A percentile compares a stretch with the other conserved stretches of the same genome.
Evolutionary conservation across 805 yeast genomes (phyloP).

Genomic region (Metschnikowia gelsemii): DNA sequence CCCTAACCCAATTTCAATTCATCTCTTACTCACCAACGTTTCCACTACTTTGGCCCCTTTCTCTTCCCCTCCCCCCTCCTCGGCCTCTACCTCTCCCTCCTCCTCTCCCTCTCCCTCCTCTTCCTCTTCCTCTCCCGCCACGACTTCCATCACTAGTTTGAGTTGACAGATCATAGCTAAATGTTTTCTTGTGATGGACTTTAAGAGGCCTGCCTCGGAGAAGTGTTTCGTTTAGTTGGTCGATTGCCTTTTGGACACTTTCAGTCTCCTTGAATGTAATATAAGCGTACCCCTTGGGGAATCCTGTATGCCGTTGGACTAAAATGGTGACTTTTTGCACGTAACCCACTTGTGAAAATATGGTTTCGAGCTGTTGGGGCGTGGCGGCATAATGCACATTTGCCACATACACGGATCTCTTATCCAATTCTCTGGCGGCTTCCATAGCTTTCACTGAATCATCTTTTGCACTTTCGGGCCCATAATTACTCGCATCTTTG

Average conservation of each 20-base stretch:
- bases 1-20: no score
- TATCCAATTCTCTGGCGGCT: conserved; percentile 39
- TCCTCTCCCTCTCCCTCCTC: conserved; percentile 32
- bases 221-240: conserved; percentile 37
- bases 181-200: conserved; percentile 54
- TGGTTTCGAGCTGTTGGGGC: conserved; percentile 50
- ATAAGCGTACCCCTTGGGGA: conserved; percentile 62
- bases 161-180: conserved; percentile 17
- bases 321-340: conserved; percentile 55
- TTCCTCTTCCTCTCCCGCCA: conserved; percentile 34
- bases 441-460: neutral
- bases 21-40: no score
- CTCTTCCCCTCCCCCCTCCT: no score
- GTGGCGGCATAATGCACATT: conserved; percentile 50
- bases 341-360: conserved; percentile 45
- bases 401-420: conserved; percentile 54
- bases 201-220: conserved; percentile 49
- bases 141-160: conserved; percentile 26
- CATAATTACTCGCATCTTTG: no score
- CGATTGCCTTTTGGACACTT: conserved; percentile 48
- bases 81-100: conserved; percentile 17
- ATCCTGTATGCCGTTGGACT: conserved; percentile 44
- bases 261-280: conserved; percentile 50
- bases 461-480: neutral
- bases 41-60: no score